Base-by-base conservation (phyloP, 257 asterid genomes). In the Nicotiana noctiflora region DNA sequence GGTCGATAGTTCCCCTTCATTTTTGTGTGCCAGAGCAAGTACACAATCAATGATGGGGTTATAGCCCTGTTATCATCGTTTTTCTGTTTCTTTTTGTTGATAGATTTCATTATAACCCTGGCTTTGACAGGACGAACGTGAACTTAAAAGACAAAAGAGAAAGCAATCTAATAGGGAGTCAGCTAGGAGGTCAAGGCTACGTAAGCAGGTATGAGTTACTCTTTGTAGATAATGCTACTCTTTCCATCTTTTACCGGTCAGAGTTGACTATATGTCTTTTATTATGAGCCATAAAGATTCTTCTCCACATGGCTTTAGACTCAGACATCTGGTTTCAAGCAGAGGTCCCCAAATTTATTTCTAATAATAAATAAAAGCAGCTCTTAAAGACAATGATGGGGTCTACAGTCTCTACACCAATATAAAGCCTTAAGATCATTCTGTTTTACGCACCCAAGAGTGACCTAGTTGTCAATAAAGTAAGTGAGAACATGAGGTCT, bases 81-180 rank as follows among this genome's bases (percentile, higher is more conserved):
- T 13, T 44, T 19, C 37, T 46, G 77, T 72, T 72, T 72, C 37
- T 21, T 72, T 70, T 72, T 72, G 21, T 7, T 44, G 59, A 72
- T 46, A 75, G 37, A 55, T 21, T 72, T 72, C 37, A 63, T 79
- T 60, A 77, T 68, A 37, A 76, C 60, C 79, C 77, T 80, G 77
- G 21, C 53, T 72, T 74, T 75, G 46, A 61, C 93, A 91, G 98
- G 97, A 96, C 77, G 98, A 96, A 83, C 95, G 98, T 60, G 99
- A 96, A 89, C 44, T 94, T 75, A 96, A 96, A 88, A 87, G 92
- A 81, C 99, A 94, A 84, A 94, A 94, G 91, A 85, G 99, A 83
- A 96, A 96, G 87, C 99, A 92, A 84, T 96, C 98, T 34, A 96
- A 96, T 82, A 88, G 99, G 70, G 99, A 96, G 92, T 96, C 99